phyloP scores from a whole-genome alignment of 768 basidiomycete genomes.

The Suillus luteus region DNA sequence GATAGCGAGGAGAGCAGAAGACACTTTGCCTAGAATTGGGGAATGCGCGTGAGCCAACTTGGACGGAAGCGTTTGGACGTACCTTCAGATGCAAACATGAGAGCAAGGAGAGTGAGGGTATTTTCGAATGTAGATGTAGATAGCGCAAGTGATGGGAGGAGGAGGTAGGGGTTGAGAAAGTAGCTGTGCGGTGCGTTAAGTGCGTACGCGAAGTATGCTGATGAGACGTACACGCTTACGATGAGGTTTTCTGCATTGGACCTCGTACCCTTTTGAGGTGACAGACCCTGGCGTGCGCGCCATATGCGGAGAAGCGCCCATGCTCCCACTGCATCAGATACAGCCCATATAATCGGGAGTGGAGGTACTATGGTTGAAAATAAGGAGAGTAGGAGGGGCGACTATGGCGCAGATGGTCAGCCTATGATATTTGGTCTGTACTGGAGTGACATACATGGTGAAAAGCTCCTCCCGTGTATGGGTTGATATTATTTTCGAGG shows the following conservation, averaged over 20 bases:
- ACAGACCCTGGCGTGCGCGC: conserved; percentile 67
- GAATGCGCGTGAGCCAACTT: not conserved
- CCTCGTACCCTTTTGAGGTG: conserved; percentile 26
- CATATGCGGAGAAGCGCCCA: conserved; percentile 70
- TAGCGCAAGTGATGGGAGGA: conserved; percentile 76
- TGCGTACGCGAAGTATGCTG: not conserved
- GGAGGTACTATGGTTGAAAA: conserved; percentile 72
- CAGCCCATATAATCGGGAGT: conserved; percentile 67
- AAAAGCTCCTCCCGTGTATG: conserved; percentile 85
- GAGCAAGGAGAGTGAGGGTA: conserved; percentile 59
- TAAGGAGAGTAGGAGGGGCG: conserved; percentile 74
- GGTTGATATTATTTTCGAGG: conserved; percentile 73
- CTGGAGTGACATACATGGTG: conserved; percentile 64
- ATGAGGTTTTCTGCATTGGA: conserved; percentile 6
- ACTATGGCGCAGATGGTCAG: conserved; percentile 46
- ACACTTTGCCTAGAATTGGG: conserved; percentile 50
- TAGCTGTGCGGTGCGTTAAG: conserved; percentile 51
- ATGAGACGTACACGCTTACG: conserved; percentile 6
- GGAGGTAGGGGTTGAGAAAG: conserved; percentile 86
- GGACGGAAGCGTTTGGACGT: conserved; percentile 13
- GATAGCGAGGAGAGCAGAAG: conserved; percentile 62
- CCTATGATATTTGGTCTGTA: not conserved
- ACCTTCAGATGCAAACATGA: conserved; percentile 77
- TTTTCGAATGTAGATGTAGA: conserved; percentile 88
- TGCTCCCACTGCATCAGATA: conserved; percentile 67